A percentile compares a stretch with the other conserved stretches of the same genome.
These are phyloP conservation scores for Discostella stelligeroides DNA, from an alignment of 108 stramenopile species.

Conservation along the genomic window DNA sequence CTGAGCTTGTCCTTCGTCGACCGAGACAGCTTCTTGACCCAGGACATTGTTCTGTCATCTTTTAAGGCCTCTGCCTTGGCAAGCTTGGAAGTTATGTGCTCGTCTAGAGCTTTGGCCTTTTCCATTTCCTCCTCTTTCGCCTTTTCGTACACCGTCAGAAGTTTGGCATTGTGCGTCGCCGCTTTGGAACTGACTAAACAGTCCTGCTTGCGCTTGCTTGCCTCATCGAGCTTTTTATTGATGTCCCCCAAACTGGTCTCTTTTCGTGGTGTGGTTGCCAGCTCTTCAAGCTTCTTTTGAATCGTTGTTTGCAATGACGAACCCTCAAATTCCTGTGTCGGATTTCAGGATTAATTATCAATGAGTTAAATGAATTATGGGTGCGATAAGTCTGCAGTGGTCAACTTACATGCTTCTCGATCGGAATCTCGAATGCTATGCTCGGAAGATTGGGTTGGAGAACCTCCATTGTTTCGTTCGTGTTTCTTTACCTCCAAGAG, in stretches of 20 bases:
- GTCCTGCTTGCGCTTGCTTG: constrained; percentile 6
- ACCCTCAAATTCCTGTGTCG: no score
- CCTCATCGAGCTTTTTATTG: background rate
- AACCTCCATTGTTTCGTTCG: no score
- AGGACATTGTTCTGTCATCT: background rate
- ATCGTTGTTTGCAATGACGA: background rate
- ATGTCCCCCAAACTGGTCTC: background rate
- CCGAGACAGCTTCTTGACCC: background rate
- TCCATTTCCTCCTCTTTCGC: background rate
- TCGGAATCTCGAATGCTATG: constrained; percentile 9
- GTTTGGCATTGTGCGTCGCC: constrained; percentile 4
- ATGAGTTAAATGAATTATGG: background rate
- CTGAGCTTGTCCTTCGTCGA: background rate
- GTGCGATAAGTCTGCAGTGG: background rate
- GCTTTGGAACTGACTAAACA: background rate
- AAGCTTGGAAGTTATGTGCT: background rate
- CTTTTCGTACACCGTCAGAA: background rate
- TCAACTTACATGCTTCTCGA: constrained; percentile 2
- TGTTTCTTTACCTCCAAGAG: no score
- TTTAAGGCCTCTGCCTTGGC: constrained; percentile 2
- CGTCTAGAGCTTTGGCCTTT: background rate
- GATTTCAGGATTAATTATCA: background rate
- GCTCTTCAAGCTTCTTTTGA: constrained; percentile 4
- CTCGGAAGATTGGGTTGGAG: background rate
- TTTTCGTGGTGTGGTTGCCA: background rate